These are phyloP conservation scores for Furcasterigmium sp. DNA, from an alignment of 2,329 filamentous ascomycete species.

Conservation along the genomic window DNA sequence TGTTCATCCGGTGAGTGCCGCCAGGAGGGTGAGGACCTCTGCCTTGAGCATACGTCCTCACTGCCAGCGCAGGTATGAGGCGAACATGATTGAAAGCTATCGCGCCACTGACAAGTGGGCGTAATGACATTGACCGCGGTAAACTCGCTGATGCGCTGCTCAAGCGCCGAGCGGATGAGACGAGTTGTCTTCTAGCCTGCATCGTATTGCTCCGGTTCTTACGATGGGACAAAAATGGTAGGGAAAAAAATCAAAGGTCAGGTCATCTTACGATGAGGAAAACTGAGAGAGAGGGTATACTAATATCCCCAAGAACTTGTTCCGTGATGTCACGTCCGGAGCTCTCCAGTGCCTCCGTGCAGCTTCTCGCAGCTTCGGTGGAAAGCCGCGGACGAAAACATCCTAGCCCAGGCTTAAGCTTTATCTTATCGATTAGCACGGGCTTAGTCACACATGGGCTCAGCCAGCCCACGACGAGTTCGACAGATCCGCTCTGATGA, in stretches of 20 bases:
- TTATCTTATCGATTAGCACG: too few relatives aligned
- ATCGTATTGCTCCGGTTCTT: constrained; percentile 17
- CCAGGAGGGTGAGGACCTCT: constrained; percentile 75
- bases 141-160: constrained; percentile 23
- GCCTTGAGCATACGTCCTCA: constrained; percentile 61
- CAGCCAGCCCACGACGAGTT: too few relatives aligned
- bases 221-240: background rate
- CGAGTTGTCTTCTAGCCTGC: constrained; percentile 35
- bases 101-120: constrained; percentile 5
- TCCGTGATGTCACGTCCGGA: constrained; percentile 6
- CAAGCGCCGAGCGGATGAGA: constrained; percentile 30
- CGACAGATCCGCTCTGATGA: too few relatives aligned
- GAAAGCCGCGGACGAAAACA: background rate
- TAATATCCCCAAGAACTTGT: constrained; percentile 1
- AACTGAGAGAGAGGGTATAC: background rate
- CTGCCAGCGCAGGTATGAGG: constrained; percentile 31
- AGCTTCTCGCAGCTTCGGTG: constrained; percentile 35
- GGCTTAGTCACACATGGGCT: too few relatives aligned
- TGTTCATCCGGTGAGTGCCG: constrained; percentile 89
- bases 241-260: background rate
- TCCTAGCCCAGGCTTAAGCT: too few relatives aligned
- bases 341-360: constrained; percentile 14
- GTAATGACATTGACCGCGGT: constrained; percentile 13
- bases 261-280: background rate
- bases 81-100: constrained; percentile 6